These are phyloP conservation scores for Lactifluus hygrophoroides DNA, from an alignment of 768 basidiomycete genomes.

Conservation along the genomic window DNA sequence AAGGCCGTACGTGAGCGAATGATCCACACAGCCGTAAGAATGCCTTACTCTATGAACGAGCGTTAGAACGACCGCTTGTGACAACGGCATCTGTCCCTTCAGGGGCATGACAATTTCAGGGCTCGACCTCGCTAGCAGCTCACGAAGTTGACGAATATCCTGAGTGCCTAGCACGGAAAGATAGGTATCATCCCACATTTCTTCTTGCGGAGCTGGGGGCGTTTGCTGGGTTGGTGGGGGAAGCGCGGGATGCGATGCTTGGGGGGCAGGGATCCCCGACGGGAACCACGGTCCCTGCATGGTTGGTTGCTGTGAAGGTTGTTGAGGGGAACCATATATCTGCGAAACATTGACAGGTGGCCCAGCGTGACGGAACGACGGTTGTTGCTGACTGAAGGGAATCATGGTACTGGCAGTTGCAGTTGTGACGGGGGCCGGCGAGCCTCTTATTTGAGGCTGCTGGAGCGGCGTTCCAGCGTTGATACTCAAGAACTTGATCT, in stretches of 20 bases:
- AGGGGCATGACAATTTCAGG: conserved; percentile 76
- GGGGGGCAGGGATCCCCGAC: conserved; percentile 64
- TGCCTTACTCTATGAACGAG: conserved; percentile 68
- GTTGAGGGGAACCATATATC: conserved; percentile 23
- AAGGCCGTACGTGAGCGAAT: conserved; percentile 2
- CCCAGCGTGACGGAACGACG: conserved; percentile 28
- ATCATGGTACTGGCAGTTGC: background rate
- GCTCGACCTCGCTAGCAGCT: conserved; percentile 62
- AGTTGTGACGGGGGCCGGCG: conserved; percentile 18
- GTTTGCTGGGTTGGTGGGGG: conserved; percentile 48
- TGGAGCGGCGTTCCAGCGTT: conserved; percentile 30
- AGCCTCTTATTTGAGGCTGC: conserved; percentile 18
- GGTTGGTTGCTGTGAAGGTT: conserved; percentile 17
- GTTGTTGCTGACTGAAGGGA: conserved; percentile 14
- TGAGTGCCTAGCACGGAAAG: conserved; percentile 68
- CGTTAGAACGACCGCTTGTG: conserved; percentile 78
- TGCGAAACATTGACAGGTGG: conserved; percentile 27
- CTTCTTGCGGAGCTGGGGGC: conserved; percentile 53
- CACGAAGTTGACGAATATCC: conserved; percentile 64
- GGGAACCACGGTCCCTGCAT: conserved; percentile 48
- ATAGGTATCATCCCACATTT: conserved; percentile 75
- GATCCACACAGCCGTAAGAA: background rate
- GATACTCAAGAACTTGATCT: conserved; percentile 70
- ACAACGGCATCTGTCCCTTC: conserved; percentile 58
- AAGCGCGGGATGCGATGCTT: conserved; percentile 71